Conservation (phyloP, 2,329 filamentous ascomycete genomes). For the Alternaria sp. region DNA sequence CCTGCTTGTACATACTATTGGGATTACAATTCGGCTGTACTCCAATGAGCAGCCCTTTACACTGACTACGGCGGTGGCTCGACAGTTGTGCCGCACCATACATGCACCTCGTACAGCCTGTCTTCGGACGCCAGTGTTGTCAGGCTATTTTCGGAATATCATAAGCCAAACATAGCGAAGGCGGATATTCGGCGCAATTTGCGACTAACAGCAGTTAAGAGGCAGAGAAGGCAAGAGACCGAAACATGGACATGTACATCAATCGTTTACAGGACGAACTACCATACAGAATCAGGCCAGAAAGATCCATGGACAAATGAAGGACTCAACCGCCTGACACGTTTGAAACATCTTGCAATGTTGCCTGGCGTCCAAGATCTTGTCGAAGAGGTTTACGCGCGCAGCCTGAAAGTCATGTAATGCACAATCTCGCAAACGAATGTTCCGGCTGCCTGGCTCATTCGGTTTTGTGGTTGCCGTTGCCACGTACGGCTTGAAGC, state of each 20-base stretch:
- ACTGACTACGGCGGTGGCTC: not conserved
- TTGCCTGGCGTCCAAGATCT: conserved; percentile 12
- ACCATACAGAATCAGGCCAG: not conserved
- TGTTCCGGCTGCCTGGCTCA: conserved; percentile 24
- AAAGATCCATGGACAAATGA: conserved; percentile 15
- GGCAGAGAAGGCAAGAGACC: not conserved
- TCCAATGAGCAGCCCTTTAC: not conserved
- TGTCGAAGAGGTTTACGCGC: conserved; percentile 3
- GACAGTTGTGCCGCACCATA: not conserved
- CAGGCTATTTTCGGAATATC: not conserved
- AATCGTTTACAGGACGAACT: not conserved
- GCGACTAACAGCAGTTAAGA: not conserved
- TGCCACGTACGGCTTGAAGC: conserved; percentile 30
- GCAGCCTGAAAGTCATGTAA: conserved; percentile 3
- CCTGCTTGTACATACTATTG: not conserved
- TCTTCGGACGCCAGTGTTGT: not conserved
- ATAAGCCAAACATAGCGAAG: not conserved
- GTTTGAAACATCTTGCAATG: conserved; percentile 22
- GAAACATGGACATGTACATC: conserved; percentile 11
- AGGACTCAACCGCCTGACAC: conserved; percentile 13
- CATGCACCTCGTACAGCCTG: not conserved
- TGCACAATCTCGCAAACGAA: conserved; percentile 36
- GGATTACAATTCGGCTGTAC: not conserved
- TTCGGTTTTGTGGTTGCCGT: conserved; percentile 13
- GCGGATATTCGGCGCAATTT: not conserved